phyloP scores from a whole-genome alignment of 352 stramenopile genomes.

The Blastocystis sp. region DNA sequence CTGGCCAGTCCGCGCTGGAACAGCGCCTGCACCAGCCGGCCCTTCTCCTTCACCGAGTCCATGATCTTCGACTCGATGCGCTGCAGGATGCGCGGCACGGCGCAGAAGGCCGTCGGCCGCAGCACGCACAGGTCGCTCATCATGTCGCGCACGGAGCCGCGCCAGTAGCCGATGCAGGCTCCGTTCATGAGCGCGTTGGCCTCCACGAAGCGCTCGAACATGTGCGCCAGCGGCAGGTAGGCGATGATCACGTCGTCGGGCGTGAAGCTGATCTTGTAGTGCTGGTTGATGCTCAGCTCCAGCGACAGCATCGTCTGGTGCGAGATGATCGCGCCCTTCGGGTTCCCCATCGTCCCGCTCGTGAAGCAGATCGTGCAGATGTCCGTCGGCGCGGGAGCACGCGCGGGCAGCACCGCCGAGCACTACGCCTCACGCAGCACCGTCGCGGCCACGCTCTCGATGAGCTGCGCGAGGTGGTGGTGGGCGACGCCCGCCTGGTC shows the following conservation, averaged over 20 bases:
- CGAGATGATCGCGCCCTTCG: conserved; percentile 89
- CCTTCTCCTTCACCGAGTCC: conserved; percentile 74
- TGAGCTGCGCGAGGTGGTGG: conserved; percentile 73
- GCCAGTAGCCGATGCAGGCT: conserved; percentile 85
- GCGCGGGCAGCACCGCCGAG: conserved; percentile 72
- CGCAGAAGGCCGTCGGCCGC: conserved; percentile 85
- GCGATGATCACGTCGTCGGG: conserved; percentile 85
- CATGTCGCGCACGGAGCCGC: conserved; percentile 83
- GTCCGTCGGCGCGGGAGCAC: conserved; percentile 76
- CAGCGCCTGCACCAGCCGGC: conserved; percentile 64
- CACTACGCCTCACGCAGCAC: conserved; percentile 59
- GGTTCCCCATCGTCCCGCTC: conserved; percentile 89
- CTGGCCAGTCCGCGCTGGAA: conserved; percentile 57
- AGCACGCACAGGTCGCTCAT: conserved; percentile 86
- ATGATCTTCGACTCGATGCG: conserved; percentile 91
- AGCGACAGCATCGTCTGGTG: conserved; percentile 81
- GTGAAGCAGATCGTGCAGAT: conserved; percentile 91
- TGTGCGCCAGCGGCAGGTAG: conserved; percentile 91
- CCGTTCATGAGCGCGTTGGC: conserved; percentile 78
- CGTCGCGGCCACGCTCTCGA: conserved; percentile 40
- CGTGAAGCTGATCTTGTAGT: conserved; percentile 70
- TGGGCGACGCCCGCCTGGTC: not conserved
- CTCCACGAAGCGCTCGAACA: conserved; percentile 88
- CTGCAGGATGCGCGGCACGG: conserved; percentile 89
- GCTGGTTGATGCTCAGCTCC: conserved; percentile 71